phyloP scores from a whole-genome alignment of 2,329 filamentous ascomycete species.

The Ophiocordyceps sinensis region DNA sequence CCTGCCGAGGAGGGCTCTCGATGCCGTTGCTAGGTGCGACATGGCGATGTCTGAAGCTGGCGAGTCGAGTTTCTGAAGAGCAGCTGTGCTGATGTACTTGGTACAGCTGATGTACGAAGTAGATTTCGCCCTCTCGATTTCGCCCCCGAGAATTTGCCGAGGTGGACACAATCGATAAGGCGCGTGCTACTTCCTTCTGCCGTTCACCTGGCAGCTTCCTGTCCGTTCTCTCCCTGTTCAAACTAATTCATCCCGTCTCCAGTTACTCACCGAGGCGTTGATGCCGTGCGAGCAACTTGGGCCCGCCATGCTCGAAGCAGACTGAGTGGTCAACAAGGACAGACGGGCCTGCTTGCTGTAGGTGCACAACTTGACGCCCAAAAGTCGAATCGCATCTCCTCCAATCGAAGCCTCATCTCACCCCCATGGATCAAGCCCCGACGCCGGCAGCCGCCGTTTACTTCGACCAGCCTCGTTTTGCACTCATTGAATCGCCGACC shows the following conservation, averaged over 20 bases:
- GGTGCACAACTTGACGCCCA: no score
- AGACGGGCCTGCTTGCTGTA: no score
- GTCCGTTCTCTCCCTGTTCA: background rate
- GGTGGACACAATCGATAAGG: background rate
- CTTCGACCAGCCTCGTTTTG: conserved; percentile 12
- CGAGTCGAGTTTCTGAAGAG: background rate
- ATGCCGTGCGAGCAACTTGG: no score
- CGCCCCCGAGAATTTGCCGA: conserved; percentile 8
- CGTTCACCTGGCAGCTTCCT: background rate
- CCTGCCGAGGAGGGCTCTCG: conserved; percentile 19
- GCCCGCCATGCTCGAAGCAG: no score
- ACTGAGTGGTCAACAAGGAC: no score
- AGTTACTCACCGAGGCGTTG: no score
- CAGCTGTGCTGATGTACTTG: no score
- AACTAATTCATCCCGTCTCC: background rate
- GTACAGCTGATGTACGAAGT: no score
- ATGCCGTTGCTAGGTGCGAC: conserved; percentile 21
- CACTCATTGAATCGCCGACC: conserved; percentile 11
- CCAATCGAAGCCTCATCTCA: no score
- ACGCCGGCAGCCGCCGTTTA: background rate
- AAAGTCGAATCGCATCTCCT: no score
- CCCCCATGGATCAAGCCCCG: conserved; percentile 13
- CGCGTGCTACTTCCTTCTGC: no score
- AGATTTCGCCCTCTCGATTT: no score
- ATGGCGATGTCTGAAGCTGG: conserved; percentile 12